Percentiles rank a stretch among this genome's conserved stretches.
These are phyloP conservation scores for Coemansia sp. DNA, from an alignment of 192 early-diverging fungal genomes.

Conservation along the genomic window DNA sequence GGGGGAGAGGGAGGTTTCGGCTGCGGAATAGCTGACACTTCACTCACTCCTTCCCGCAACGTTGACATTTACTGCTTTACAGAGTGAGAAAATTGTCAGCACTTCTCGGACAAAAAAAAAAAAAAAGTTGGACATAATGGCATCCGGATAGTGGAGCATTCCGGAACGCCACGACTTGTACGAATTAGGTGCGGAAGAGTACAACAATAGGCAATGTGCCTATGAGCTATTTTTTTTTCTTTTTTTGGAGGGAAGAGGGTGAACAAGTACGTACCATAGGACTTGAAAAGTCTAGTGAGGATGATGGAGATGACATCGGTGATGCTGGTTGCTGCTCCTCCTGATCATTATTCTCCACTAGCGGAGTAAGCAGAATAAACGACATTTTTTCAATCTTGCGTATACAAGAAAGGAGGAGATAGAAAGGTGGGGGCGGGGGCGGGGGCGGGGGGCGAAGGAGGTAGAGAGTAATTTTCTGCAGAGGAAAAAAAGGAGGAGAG, in stretches of 20 bases:
- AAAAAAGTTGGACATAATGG: too few relatives aligned
- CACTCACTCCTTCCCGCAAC: background rate
- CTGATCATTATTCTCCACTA: conserved; percentile 4
- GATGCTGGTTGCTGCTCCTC: background rate
- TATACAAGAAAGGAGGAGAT: background rate
- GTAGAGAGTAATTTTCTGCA: too few relatives aligned
- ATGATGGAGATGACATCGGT: background rate
- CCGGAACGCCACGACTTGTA: too few relatives aligned
- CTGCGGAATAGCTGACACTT: background rate
- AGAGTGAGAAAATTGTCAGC: too few relatives aligned
- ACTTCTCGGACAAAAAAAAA: background rate
- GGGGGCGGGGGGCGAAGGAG: too few relatives aligned
- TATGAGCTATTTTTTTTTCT: background rate
- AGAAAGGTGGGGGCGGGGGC: too few relatives aligned
- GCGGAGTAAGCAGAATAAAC: conserved; percentile 44
- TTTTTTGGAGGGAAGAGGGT: too few relatives aligned
- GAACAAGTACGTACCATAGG: background rate
- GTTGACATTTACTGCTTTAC: background rate
- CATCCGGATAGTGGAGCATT: background rate
- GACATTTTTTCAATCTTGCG: conserved; percentile 12
- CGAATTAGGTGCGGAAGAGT: too few relatives aligned
- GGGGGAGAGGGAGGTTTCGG: too few relatives aligned
- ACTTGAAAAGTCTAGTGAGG: background rate
- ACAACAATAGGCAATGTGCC: background rate
- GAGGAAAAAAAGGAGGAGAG: too few relatives aligned